These are phyloP conservation scores for Tricholoma hemisulphureum DNA, from an alignment of 768 basidiomycete species.

Conservation along the genomic window DNA sequence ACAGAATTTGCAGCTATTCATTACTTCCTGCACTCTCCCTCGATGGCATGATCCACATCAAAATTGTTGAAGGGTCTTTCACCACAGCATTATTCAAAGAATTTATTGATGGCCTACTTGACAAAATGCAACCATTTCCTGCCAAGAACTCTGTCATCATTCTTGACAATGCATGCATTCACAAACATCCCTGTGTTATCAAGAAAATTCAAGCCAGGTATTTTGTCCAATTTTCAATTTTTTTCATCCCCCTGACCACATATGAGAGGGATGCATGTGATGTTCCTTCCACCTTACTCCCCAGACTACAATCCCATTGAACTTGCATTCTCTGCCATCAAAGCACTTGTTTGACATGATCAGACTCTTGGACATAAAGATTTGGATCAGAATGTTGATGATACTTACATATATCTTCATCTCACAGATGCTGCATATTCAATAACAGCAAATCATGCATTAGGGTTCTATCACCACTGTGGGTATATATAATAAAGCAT, in stretches of 20 bases:
- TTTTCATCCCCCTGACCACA: too few species aligned
- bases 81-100: background rate
- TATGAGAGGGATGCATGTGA: too few species aligned
- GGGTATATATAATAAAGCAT: too few species aligned
- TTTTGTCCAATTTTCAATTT: background rate
- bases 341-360: constrained; percentile 17
- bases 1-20: constrained; percentile 9
- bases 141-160: constrained; percentile 10
- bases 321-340: constrained; percentile 25
- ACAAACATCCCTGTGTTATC: too few species aligned
- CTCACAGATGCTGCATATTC: constrained; percentile 22
- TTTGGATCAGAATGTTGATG: constrained; percentile 8
- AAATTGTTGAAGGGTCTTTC: constrained; percentile 11
- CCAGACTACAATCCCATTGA: too few species aligned
- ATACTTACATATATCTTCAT: constrained; percentile 16
- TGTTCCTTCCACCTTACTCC: too few species aligned
- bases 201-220: background rate
- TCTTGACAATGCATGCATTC: too few species aligned
- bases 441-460: constrained; percentile 16
- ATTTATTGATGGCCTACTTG: constrained; percentile 9
- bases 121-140: too few species aligned
- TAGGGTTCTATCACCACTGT: constrained; percentile 17
- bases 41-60: constrained; percentile 3
- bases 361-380: too few species aligned
- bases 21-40: constrained; percentile 10